Percentiles rank a stretch among this genome's conserved stretches.
phyloP scores from a whole-genome alignment of 345 rosid genomes.

The Gossypium ekmanianum region DNA sequence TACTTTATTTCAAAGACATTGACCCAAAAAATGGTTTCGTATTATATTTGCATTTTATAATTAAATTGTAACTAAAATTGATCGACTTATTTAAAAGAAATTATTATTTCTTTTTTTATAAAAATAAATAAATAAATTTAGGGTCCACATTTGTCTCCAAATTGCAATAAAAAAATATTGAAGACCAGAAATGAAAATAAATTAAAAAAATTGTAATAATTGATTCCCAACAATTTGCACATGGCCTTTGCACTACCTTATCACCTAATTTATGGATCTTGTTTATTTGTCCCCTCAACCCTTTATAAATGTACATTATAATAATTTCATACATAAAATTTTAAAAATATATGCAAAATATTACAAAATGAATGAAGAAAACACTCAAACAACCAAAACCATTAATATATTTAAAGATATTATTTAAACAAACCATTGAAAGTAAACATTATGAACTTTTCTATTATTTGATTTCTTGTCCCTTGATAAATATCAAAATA shows the following conservation, averaged over 20 bases:
- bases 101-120: neutral
- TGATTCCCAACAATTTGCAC: conserved; percentile 20
- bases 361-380: conserved; percentile 7
- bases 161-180: neutral
- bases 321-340: neutral
- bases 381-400: conserved; percentile 14
- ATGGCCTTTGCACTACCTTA: conserved; percentile 24
- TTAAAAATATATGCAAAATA: neutral
- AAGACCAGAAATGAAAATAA: neutral
- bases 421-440: conserved; percentile 18
- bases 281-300: conserved; percentile 24
- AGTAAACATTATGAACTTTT: conserved; percentile 18
- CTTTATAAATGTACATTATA: neutral
- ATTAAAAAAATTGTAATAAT: neutral
- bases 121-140: neutral
- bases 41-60: no score
- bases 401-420: conserved; percentile 17
- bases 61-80: no score
- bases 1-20: neutral
- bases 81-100: no score
- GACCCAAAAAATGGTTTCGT: neutral
- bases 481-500: conserved; percentile 20
- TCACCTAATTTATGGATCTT: conserved; percentile 30
- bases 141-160: conserved; percentile 15
- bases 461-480: conserved; percentile 16